Evolutionary conservation across 176 grass and related monocot genomes (phyloP).

Genomic region (Oryza glumipatula): DNA sequence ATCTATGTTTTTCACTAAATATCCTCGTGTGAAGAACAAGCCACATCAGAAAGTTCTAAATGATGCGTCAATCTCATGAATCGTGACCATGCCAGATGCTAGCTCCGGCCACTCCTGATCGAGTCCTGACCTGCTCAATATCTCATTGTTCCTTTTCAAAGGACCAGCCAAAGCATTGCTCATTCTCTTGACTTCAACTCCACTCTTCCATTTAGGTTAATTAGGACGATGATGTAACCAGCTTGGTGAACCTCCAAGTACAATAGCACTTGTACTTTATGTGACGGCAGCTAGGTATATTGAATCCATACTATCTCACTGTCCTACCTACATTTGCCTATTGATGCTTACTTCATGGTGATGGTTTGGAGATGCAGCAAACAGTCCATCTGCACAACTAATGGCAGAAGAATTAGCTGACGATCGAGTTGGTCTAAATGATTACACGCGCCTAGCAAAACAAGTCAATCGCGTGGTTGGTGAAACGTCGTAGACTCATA

Average conservation of each 20-base stretch:
- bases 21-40: too few species aligned
- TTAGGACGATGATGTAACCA: background rate
- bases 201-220: background rate
- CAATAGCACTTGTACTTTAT: too few species aligned
- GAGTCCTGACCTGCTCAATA: background rate
- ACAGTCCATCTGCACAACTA: background rate
- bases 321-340: too few species aligned
- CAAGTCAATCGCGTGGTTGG: slow-evolving; percentile 4
- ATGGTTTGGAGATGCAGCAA: background rate
- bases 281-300: too few species aligned
- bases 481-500: slow-evolving; percentile 14
- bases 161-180: background rate
- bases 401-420: background rate
- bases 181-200: background rate
- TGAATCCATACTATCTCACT: background rate
- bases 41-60: too few species aligned
- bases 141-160: slow-evolving; percentile 1
- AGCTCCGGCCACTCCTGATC: background rate
- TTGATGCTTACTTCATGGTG: background rate
- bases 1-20: too few species aligned
- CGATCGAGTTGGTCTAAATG: background rate
- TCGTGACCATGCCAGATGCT: background rate
- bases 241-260: background rate
- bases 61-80: too few species aligned
- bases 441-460: background rate